A percentile compares a stretch with the other conserved stretches of the same genome.
These are phyloP conservation scores for Solanum microdontum DNA, from an alignment of 257 asterid species.

Conservation along the genomic window DNA sequence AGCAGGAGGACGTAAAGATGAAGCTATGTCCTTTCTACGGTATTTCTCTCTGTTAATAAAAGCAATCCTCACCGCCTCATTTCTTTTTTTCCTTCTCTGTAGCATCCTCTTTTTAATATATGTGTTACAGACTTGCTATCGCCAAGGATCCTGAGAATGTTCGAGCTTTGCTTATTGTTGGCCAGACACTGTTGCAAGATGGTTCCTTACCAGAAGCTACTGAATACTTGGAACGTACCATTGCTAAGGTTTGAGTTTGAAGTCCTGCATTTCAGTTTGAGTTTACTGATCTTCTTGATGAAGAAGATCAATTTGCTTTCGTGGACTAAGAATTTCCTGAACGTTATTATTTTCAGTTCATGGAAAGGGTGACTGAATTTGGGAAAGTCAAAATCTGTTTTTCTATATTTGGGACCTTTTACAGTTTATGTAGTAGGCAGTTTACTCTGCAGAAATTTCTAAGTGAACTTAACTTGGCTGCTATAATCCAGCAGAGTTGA, in stretches of 20 bases:
- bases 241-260: slow-evolving; percentile 50
- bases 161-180: slow-evolving; percentile 68
- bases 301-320: not conserved
- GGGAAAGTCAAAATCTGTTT: not conserved
- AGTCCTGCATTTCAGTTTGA: not conserved
- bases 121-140: slow-evolving; percentile 69
- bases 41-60: not conserved
- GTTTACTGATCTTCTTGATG: not conserved
- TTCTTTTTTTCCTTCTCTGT: not conserved
- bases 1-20: not conserved
- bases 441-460: not conserved
- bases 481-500: not conserved
- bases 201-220: slow-evolving; percentile 44
- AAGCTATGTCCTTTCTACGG: slow-evolving; percentile 4
- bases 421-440: not conserved
- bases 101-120: slow-evolving; percentile 12
- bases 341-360: not conserved
- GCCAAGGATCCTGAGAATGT: slow-evolving; percentile 70
- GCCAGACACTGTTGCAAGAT: slow-evolving; percentile 53
- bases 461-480: not conserved
- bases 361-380: not conserved
- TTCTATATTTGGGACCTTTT: not conserved
- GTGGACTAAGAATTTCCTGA: not conserved
- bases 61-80: not conserved
- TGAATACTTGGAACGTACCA: slow-evolving; percentile 54